Base-by-base conservation (phyloP, 306 rosid species). In the Acacia acuminata region DNA sequence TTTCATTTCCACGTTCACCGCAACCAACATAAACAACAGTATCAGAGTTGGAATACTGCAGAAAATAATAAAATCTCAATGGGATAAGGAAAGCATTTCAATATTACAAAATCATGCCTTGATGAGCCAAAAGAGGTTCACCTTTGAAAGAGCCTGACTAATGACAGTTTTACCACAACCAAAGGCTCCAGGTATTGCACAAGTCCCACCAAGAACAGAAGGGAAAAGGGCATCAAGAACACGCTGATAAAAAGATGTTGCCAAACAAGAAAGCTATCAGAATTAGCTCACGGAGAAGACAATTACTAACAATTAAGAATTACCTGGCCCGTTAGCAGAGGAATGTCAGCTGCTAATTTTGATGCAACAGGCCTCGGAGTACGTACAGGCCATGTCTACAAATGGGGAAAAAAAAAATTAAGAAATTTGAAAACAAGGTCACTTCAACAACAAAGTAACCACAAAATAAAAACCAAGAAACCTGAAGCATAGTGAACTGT, bases 91-190 rank as follows among this genome's bases (percentile, higher is more conserved):
- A 22, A 70, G 77, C 22, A 58, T 53, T 75, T 20, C 47, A 76
- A 15, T 60, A 50, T 38, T 38, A 53, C 43, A 55, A 40, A 32
- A 75, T 10, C 19, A 70, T 42, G 48, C 72, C 71, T 48, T 14
- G 20, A 56, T 38, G 43, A 76, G 71, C 64, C 20, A 73, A 30
- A 53, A 70, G 20, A 77, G 48, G 44, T 76, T 84, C 79, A 94
- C 99, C 94, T 96, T 96, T 25, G 99, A 96, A 88, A 96, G 99
- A 76, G 99, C 99, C 84, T 96, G 99, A 89, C 99, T 96, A 84
- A 96, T 90, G 77, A 92, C 97, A 4, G 97, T 92, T 82, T 92
- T 92, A 73, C 97, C 94, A 82, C 94, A 92, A 66, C 97, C 97
- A 90, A 92, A 92, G 43, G 94, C 97, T 78, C 94, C 93, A 75